Base-by-base conservation (phyloP, 2,329 filamentous ascomycete genomes). In the Ceratocystis colombiana region DNA sequence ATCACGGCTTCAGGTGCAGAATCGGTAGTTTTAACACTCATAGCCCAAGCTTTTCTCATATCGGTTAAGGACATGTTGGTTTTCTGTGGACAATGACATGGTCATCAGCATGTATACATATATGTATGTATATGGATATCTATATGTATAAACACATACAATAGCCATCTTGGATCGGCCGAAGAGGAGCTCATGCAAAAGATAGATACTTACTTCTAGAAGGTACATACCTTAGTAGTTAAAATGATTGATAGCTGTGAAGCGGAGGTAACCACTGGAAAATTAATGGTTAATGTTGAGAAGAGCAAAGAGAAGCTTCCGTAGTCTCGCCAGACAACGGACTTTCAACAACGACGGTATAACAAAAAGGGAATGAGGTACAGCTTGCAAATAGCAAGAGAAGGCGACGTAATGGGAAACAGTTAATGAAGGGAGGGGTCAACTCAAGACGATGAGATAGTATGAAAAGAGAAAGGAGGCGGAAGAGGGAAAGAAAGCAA, bases 1-100 rank as follows among this genome's bases (percentile, higher is more conserved):
- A 59, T 59, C 28, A 37, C n/a, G 55, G 55, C 55, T n/a, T 59
- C 55, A 20, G 55, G 55, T 17, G 55, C 55, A 20, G n/a, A n/a
- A 37, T 37, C 33, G 55, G 28, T 20, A 25, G 28, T n/a, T 30
- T 59, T 59, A 30, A 20, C n/a, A 15, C 33, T n/a, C 48, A 15
- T 33, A 25, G 55, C 25, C 55, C 55, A 59, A 28, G 22, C 12
- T 30, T 59, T 59, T 28, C 33, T 59, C 28, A 59, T n/a, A n/a
- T 15, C 17, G 8, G 55, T 33, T n/a, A 30, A 59, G 17, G 55
- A n/a, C 55, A 59, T 59, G 7, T 4, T 59, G 25, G 3, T 17
- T 37, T 59, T 30, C 55, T 30, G n/a, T 5, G 10, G 28, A 8
- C 25, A 20, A 41, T 1, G 37, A 1, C 55, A 59, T 8, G 3